phyloP scores from a whole-genome alignment of 2,329 filamentous ascomycete genomes.

The Hymenoscyphus scutula region DNA sequence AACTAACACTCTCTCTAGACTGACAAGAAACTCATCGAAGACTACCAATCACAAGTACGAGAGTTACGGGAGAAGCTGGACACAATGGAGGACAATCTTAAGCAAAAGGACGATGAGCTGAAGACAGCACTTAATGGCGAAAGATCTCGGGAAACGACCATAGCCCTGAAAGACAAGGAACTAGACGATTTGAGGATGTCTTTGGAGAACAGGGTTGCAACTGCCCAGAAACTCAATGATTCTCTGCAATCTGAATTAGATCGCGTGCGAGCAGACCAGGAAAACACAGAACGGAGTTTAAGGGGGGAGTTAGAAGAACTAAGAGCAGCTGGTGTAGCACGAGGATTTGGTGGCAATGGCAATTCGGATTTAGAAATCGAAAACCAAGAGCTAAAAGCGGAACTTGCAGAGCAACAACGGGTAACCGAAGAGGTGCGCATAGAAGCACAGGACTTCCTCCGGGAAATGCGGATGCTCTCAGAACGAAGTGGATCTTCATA shows the following conservation, averaged over 20 bases:
- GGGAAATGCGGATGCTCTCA: constrained; percentile 86
- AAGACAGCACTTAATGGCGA: constrained; percentile 58
- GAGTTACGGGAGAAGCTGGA: constrained; percentile 73
- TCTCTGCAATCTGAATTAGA: constrained; percentile 78
- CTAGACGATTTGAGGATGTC: constrained; percentile 64
- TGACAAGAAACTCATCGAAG: constrained; percentile 70
- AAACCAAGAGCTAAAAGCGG: constrained; percentile 65
- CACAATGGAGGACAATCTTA: constrained; percentile 67
- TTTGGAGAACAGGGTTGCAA: constrained; percentile 70
- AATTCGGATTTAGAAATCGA: constrained; percentile 58
- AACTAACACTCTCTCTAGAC: constrained; percentile 42
- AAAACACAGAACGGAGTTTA: constrained; percentile 59
- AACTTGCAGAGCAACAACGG: constrained; percentile 71
- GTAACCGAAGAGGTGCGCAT: constrained; percentile 83
- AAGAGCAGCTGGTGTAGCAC: constrained; percentile 38
- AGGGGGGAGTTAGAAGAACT: constrained; percentile 60
- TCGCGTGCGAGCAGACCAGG: constrained; percentile 66
- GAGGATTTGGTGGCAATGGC: constrained; percentile 29
- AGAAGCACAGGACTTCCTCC: constrained; percentile 78
- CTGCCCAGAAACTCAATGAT: constrained; percentile 76
- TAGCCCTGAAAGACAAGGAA: constrained; percentile 65
- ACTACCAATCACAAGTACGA: constrained; percentile 76
- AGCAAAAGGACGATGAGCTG: constrained; percentile 69
- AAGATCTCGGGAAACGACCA: constrained; percentile 50
- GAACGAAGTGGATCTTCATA: constrained; percentile 74